phyloP scores from a whole-genome alignment of 352 stramenopile species.

The Globisporangium paddicum region DNA sequence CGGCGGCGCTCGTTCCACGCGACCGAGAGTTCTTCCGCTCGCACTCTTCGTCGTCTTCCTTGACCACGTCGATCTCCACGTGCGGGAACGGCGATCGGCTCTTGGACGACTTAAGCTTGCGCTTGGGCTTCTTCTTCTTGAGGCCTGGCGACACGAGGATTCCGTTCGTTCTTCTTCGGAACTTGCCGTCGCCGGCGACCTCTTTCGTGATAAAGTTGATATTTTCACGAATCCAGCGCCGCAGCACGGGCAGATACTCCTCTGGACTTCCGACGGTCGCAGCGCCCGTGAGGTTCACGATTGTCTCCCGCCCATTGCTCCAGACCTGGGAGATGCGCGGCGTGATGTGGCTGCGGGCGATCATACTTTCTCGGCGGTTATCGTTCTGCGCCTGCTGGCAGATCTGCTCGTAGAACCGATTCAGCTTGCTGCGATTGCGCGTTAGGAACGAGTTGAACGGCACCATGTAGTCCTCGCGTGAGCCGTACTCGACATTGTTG shows the following conservation, averaged over 20 bases:
- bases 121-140: slow-evolving; percentile 31
- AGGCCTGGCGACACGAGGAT: slow-evolving; percentile 5
- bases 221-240: slow-evolving; percentile 45
- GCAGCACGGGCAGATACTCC: slow-evolving; percentile 40
- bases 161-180: slow-evolving; percentile 23
- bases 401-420: slow-evolving; percentile 72
- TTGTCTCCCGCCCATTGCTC: slow-evolving; percentile 21
- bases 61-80: slow-evolving; percentile 10
- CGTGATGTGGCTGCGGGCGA: slow-evolving; percentile 45
- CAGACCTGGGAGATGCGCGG: slow-evolving; percentile 70
- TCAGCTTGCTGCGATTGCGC: slow-evolving; percentile 50
- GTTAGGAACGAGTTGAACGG: slow-evolving; percentile 71
- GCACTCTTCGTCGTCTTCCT: slow-evolving; percentile 15
- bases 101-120: slow-evolving; percentile 57
- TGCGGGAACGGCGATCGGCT: slow-evolving; percentile 15
- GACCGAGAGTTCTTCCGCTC: slow-evolving; percentile 18
- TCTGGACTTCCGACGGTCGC: slow-evolving; percentile 34
- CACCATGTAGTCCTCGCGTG: slow-evolving; percentile 71
- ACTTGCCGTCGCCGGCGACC: slow-evolving; percentile 49
- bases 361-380: slow-evolving; percentile 54
- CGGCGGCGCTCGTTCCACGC: background rate
- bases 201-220: slow-evolving; percentile 42
- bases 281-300: slow-evolving; percentile 34
- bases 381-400: slow-evolving; percentile 66
- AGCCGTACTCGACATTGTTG: slow-evolving; percentile 70